phyloP scores from a whole-genome alignment of 2,329 filamentous ascomycete genomes.

The Pseudogymnoascus sp. region DNA sequence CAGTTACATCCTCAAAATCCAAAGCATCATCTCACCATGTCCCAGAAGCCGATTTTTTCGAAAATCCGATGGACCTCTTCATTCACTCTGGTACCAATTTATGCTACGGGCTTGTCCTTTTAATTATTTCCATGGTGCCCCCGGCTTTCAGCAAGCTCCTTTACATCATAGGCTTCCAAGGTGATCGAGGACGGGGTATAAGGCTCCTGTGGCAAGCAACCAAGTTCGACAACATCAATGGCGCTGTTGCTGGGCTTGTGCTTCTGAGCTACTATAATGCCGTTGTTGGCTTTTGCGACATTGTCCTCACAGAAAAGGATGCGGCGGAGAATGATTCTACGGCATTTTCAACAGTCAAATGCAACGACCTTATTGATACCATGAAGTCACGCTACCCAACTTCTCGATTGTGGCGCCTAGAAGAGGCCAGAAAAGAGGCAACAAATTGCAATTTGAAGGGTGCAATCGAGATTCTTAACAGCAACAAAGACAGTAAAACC shows the following conservation, averaged over 20 bases:
- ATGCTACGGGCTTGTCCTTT: constrained; percentile 77
- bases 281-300: constrained; percentile 79
- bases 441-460: constrained; percentile 58
- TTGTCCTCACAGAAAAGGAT: constrained; percentile 59
- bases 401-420: constrained; percentile 77
- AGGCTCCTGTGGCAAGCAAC: constrained; percentile 86
- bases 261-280: constrained; percentile 84
- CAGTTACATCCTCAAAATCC: constrained; percentile 18
- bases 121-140: constrained; percentile 88
- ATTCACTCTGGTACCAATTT: constrained; percentile 83
- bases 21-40: constrained; percentile 35
- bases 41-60: constrained; percentile 56
- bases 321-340: constrained; percentile 48
- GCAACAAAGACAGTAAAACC: constrained; percentile 59
- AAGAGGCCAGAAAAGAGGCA: constrained; percentile 72
- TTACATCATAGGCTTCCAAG: constrained; percentile 82
- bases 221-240: constrained; percentile 79
- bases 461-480: constrained; percentile 58
- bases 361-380: constrained; percentile 57
- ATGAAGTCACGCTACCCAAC: constrained; percentile 76
- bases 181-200: constrained; percentile 75
- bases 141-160: constrained; percentile 83
- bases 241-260: constrained; percentile 77
- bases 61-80: constrained; percentile 74
- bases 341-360: constrained; percentile 64